Percentiles rank a stretch among this genome's conserved stretches.
Evolutionary conservation across 1,284 basidiomycete genomes (phyloP).

Genomic region (Stygiomarasmius scandens): DNA sequence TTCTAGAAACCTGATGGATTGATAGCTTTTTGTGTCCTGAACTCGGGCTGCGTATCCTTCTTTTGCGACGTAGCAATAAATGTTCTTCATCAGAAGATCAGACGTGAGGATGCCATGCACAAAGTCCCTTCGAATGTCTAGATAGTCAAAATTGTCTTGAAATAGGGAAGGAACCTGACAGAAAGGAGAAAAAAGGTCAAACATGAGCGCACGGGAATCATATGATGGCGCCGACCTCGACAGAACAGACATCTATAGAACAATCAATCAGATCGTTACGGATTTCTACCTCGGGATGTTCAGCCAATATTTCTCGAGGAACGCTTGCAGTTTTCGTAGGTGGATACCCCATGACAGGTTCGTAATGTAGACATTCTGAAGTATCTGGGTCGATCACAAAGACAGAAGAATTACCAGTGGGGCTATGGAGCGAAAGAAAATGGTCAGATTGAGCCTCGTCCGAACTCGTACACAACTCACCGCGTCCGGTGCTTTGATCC

Average conservation of each 20-base stretch:
- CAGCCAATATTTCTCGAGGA: slow-evolving; percentile 69
- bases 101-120: slow-evolving; percentile 96
- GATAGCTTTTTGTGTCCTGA: slow-evolving; percentile 88
- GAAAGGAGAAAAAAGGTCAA: background rate
- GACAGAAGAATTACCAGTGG: slow-evolving; percentile 69
- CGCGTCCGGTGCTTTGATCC: slow-evolving; percentile 73
- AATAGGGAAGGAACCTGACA: slow-evolving; percentile 89
- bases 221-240: slow-evolving; percentile 58
- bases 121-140: slow-evolving; percentile 89
- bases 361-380: slow-evolving; percentile 79
- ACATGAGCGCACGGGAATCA: no score
- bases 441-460: slow-evolving; percentile 12
- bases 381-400: slow-evolving; percentile 78
- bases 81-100: slow-evolving; percentile 94
- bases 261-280: slow-evolving; percentile 89
- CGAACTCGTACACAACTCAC: slow-evolving; percentile 43
- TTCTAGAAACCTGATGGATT: slow-evolving; percentile 69
- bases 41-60: slow-evolving; percentile 90
- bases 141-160: slow-evolving; percentile 99
- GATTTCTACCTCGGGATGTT: slow-evolving; percentile 78
- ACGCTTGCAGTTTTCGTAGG: slow-evolving; percentile 59
- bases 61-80: slow-evolving; percentile 85
- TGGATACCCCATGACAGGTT: slow-evolving; percentile 69
- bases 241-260: slow-evolving; percentile 90
- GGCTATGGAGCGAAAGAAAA: slow-evolving; percentile 42